These are phyloP conservation scores for Moesziomyces parantarcticus DNA, from an alignment of 1,284 basidiomycete species.

Conservation along the genomic window DNA sequence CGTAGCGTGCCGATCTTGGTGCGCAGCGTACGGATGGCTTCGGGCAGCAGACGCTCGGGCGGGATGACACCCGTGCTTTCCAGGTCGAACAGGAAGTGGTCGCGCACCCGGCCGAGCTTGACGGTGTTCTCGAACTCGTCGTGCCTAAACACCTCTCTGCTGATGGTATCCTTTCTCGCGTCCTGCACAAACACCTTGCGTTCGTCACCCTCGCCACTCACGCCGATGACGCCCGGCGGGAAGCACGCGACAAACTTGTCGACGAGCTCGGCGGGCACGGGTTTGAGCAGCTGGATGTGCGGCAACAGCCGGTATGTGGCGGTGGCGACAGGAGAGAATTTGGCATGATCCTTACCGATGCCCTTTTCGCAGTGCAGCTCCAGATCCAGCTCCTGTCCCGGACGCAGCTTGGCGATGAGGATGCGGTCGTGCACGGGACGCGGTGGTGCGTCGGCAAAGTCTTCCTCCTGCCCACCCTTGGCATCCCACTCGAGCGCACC, in stretches of 20 bases:
- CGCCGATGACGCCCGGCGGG: slow-evolving; percentile 84
- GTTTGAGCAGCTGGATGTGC: slow-evolving; percentile 81
- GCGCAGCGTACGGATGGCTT: slow-evolving; percentile 84
- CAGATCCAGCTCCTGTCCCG: slow-evolving; percentile 84
- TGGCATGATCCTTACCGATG: slow-evolving; percentile 95
- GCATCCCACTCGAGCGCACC: slow-evolving; percentile 84
- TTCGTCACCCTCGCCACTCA: slow-evolving; percentile 73
- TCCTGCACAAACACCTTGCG: slow-evolving; percentile 76
- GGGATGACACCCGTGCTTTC: slow-evolving; percentile 90
- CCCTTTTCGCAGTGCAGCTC: slow-evolving; percentile 94
- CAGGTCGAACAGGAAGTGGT: slow-evolving; percentile 92
- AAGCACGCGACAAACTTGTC: slow-evolving; percentile 89
- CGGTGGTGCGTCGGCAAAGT: slow-evolving; percentile 72
- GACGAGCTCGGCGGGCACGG: slow-evolving; percentile 74
- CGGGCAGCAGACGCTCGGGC: slow-evolving; percentile 84
- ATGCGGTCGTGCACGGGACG: slow-evolving; percentile 83
- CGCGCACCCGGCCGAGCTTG: slow-evolving; percentile 84
- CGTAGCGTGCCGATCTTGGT: slow-evolving; percentile 75
- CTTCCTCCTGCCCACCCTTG: slow-evolving; percentile 80
- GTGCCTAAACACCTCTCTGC: slow-evolving; percentile 90
- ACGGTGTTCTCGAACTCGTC: slow-evolving; percentile 89
- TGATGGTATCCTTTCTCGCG: slow-evolving; percentile 86
- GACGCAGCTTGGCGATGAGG: slow-evolving; percentile 90
- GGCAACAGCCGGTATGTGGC: slow-evolving; percentile 92
- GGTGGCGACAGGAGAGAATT: slow-evolving; percentile 86